Evolutionary conservation across 768 basidiomycete genomes (phyloP).

Genomic region (Rhizopogon salebrosus): DNA sequence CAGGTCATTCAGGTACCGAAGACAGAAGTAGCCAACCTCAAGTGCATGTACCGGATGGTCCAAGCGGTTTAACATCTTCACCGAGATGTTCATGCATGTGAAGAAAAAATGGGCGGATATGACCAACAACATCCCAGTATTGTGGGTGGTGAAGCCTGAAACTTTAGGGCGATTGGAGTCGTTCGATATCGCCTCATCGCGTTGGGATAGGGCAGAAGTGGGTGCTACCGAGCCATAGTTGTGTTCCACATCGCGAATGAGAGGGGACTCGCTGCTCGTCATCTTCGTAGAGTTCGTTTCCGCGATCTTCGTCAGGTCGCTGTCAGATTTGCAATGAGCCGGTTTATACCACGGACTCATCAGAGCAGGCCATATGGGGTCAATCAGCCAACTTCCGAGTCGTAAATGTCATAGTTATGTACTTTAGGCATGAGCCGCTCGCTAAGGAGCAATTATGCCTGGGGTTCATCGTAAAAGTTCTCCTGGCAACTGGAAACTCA

Average conservation of each 20-base stretch:
- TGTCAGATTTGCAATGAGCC: no score
- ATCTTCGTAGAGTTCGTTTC: no score
- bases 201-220: not conserved
- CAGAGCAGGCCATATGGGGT: no score
- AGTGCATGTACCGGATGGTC: slow-evolving; percentile 54
- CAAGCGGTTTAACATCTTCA: slow-evolving; percentile 55
- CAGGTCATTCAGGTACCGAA: not conserved
- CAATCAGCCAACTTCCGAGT: no score
- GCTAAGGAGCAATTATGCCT: no score
- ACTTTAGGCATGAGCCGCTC: no score
- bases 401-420: no score
- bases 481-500: no score
- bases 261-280: not conserved
- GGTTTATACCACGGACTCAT: no score
- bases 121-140: slow-evolving; percentile 58
- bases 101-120: slow-evolving; percentile 54
- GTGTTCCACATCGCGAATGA: not conserved
- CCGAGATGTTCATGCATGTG: slow-evolving; percentile 54
- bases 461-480: no score
- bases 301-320: no score
- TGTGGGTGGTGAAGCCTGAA: slow-evolving; percentile 21
- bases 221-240: not conserved
- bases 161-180: not conserved
- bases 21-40: slow-evolving; percentile 34
- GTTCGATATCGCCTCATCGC: not conserved